These are phyloP conservation scores for Phaseolus lunatus DNA, from an alignment of 306 rosid species.

Conservation along the genomic window DNA sequence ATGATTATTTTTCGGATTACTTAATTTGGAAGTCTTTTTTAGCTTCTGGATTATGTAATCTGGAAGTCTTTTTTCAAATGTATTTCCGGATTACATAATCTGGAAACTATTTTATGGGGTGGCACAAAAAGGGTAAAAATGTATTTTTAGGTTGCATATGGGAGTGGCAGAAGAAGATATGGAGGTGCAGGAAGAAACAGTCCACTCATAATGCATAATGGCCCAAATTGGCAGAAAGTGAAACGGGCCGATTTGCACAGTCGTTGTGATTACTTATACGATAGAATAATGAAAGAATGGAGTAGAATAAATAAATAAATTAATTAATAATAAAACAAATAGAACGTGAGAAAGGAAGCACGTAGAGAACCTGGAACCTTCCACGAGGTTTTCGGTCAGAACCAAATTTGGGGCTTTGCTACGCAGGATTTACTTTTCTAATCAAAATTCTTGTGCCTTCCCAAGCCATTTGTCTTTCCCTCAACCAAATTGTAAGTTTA, in stretches of 20 bases:
- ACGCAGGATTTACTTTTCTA: neutral
- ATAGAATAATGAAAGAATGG: neutral
- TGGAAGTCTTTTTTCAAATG: too few relatives aligned
- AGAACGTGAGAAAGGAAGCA: neutral
- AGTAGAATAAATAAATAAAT: neutral
- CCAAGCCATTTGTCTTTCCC: neutral
- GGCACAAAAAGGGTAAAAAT: too few relatives aligned
- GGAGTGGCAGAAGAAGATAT: too few relatives aligned
- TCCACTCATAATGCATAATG: too few relatives aligned
- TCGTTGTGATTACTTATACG: neutral
- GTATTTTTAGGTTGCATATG: too few relatives aligned
- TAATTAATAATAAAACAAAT: neutral
- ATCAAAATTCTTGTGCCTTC: conserved; percentile 4
- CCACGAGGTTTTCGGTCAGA: conserved; percentile 25
- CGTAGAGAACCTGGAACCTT: conserved; percentile 44
- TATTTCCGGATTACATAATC: too few relatives aligned
- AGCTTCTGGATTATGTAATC: too few relatives aligned
- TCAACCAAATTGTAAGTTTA: conserved; percentile 40
- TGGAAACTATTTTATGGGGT: too few relatives aligned
- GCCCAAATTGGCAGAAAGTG: neutral
- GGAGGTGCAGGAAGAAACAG: too few relatives aligned
- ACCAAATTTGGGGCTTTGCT: conserved; percentile 38
- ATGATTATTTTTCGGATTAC: too few relatives aligned
- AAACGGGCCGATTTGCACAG: neutral
- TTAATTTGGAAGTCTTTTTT: too few relatives aligned